Evolutionary conservation across 164 flowering plant genomes (phyloP).

Genomic region (Litsea cubeba): DNA sequence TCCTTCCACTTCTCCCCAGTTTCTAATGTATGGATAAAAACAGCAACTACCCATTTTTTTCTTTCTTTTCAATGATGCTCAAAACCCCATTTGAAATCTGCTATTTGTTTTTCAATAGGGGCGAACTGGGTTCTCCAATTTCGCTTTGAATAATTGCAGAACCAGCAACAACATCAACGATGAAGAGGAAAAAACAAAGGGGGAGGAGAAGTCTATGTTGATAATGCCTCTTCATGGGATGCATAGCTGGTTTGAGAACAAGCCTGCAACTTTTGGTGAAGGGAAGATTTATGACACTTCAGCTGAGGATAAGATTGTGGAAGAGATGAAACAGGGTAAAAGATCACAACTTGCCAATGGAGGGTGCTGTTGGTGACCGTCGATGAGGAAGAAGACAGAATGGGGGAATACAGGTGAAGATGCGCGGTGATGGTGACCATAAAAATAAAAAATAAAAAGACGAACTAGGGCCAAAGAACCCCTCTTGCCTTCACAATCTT

Average conservation of each 20-base stretch:
- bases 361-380: no score
- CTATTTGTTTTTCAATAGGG: neutral
- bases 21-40: neutral
- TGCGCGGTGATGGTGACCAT: no score
- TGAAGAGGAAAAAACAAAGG: conserved; percentile 20
- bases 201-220: conserved; percentile 41
- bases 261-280: conserved; percentile 80
- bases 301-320: conserved; percentile 69
- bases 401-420: no score
- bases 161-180: conserved; percentile 9
- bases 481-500: no score
- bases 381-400: no score
- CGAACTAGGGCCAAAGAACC: no score
- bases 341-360: conserved; percentile 60
- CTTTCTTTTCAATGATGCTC: neutral
- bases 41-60: neutral
- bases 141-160: neutral
- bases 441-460: no score
- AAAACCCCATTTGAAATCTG: neutral
- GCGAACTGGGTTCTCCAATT: neutral
- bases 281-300: conserved; percentile 78
- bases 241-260: conserved; percentile 58
- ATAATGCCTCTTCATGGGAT: conserved; percentile 43
- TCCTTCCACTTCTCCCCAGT: neutral
- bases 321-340: conserved; percentile 70